These are phyloP conservation scores for Lolium multiflorum DNA, from an alignment of 176 grass and related monocot genomes.

Conservation along the genomic window DNA sequence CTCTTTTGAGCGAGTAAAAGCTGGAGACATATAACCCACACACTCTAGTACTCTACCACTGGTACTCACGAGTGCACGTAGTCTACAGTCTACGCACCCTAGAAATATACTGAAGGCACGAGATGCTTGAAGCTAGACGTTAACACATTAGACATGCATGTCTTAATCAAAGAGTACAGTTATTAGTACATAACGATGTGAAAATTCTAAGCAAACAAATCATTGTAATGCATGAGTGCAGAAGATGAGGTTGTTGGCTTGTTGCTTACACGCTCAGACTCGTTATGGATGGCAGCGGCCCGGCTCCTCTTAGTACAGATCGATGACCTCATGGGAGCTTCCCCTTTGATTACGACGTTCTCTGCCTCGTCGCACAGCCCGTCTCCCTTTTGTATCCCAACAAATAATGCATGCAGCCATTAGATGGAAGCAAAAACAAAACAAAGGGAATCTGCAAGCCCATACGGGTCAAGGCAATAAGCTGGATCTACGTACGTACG, in stretches of 20 bases:
- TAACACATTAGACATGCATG: neutral
- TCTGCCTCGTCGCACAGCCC: constrained; percentile 61
- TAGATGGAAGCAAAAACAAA: neutral
- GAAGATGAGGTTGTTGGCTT: neutral
- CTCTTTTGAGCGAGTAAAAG: no score
- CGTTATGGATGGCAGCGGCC: constrained; percentile 79
- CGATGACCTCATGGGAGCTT: constrained; percentile 49
- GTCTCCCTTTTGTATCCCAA: constrained; percentile 53
- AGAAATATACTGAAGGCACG: neutral
- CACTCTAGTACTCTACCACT: neutral
- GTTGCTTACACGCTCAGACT: constrained; percentile 95
- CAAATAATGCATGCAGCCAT: neutral
- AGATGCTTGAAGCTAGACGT: neutral
- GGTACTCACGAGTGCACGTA: neutral
- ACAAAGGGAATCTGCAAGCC: neutral
- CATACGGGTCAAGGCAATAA: neutral
- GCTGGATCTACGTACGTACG: neutral
- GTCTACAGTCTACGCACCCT: neutral
- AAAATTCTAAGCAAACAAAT: neutral
- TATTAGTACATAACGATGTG: neutral
- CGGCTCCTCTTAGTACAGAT: constrained; percentile 74
- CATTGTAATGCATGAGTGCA: neutral
- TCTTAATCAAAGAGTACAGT: constrained; percentile 3
- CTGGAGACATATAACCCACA: no score
- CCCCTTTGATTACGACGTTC: constrained; percentile 45